Evolutionary conservation across 1,284 basidiomycete species (phyloP), one percentile per base, ranked within the genome.

Genomic region (Phellopilus nigrolimitatus): DNA sequence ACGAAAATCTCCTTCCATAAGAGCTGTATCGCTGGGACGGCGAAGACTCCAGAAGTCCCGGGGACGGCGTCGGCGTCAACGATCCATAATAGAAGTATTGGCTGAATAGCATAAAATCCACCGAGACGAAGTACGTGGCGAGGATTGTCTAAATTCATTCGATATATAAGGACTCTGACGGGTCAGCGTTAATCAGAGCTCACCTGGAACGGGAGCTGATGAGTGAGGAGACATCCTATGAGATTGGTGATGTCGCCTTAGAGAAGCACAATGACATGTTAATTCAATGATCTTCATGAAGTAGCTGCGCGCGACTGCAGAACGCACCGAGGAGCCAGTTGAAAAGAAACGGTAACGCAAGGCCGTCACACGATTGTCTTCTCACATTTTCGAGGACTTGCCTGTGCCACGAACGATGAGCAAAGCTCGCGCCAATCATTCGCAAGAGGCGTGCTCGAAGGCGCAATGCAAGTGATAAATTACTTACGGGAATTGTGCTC

Each of bases 131-230:
- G 66, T 95, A 95, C 0, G 77, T 75, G 2, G 93, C 92, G 42
- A 97, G 87, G 63, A 82, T 91, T 36, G 82, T 95, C 88, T 97
- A 60, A 24, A n/a, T n/a, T n/a, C n/a, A n/a, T n/a, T n/a, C n/a
- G n/a, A 51, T 45, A 28, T 24, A 43, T 47, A 17, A 42, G 40
- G 17, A 33, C 27, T 33, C 15, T 13, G 7, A n/a, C n/a, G n/a
- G 10, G 6, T 42, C 39, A 8, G 24, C 41, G 9, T 58, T 15
- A 27, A 25, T 9, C 30, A 47, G 50, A 49, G 64, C 78, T 61
- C 64, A 90, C 91, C 69, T 95, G 93, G 68, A 97, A 97, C 10
- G 91, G 91, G n/a, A 97, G 76, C 63, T 97, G 94, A 61, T 87
- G 77, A 1, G 94, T 97, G 47, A 97, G 74, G 55, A 97, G 68